Conservation (phyloP, 2,329 filamentous ascomycete species). For the Gaeumannomyces sp. region DNA sequence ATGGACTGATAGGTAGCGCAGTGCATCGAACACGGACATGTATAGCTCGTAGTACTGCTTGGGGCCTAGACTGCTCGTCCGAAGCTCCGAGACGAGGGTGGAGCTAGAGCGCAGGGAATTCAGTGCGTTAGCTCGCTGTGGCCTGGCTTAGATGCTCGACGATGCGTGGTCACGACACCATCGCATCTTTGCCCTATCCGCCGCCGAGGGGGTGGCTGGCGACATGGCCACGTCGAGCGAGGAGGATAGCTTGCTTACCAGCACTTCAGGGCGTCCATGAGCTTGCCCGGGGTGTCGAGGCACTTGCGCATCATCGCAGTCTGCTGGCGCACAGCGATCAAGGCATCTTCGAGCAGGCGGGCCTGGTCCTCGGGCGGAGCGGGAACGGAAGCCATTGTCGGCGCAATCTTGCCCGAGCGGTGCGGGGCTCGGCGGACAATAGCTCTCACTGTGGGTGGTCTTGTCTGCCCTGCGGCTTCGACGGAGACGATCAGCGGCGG, state of each 20-base stretch:
- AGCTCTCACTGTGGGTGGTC: conserved; percentile 2
- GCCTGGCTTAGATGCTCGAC: background rate
- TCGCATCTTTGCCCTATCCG: background rate
- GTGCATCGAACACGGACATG: conserved; percentile 97
- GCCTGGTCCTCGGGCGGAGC: conserved; percentile 73
- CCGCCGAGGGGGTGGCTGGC: background rate
- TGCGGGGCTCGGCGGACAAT: conserved; percentile 10
- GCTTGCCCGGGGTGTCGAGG: conserved; percentile 91
- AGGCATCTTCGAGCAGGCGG: conserved; percentile 92
- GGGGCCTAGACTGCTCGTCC: conserved; percentile 92
- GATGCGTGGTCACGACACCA: background rate
- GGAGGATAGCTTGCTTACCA: conserved; percentile 60
- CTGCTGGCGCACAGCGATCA: conserved; percentile 95
- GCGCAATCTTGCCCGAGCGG: conserved; percentile 6
- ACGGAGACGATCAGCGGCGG: background rate
- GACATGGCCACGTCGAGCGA: background rate
- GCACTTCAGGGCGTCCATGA: conserved; percentile 99
- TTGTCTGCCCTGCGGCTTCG: background rate
- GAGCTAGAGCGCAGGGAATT: conserved; percentile 52
- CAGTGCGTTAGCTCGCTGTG: conserved; percentile 6
- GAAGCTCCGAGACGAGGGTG: conserved; percentile 94
- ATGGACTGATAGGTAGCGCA: conserved; percentile 93
- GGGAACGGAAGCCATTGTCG: conserved; percentile 34
- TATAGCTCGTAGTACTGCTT: conserved; percentile 99
- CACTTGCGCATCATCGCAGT: conserved; percentile 96